Evolutionary conservation across 768 basidiomycete genomes (phyloP).

Genomic region (Lactifluus volemus): DNA sequence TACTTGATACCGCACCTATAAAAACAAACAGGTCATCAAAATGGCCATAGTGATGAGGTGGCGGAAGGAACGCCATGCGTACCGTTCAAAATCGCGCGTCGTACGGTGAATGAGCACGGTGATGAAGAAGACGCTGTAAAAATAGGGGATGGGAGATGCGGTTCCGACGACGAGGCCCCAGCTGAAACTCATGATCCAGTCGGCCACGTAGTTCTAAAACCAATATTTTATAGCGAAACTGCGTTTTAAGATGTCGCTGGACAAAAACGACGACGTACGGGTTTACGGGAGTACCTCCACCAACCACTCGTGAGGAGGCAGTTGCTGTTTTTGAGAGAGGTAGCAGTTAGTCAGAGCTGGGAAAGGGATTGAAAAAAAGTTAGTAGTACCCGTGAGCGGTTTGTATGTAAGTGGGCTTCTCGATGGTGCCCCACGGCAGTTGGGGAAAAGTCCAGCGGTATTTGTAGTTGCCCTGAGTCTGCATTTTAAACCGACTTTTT

Average conservation of each 20-base stretch:
- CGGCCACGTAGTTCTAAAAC: constrained; percentile 82
- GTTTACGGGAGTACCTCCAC: constrained; percentile 94
- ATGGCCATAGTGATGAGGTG: background rate
- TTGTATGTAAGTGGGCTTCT: constrained; percentile 87
- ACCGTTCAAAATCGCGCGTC: constrained; percentile 91
- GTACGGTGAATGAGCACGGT: constrained; percentile 86
- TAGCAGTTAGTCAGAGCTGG: background rate
- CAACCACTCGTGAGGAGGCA: constrained; percentile 86
- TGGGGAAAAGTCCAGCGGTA: constrained; percentile 94
- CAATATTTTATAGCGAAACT: too few species aligned
- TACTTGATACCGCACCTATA: constrained; percentile 70
- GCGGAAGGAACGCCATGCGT: too few species aligned
- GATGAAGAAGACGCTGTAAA: constrained; percentile 95
- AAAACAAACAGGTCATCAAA: constrained; percentile 6
- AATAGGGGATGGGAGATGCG: constrained; percentile 83
- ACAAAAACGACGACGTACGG: constrained; percentile 36
- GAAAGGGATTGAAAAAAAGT: background rate
- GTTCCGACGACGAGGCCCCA: constrained; percentile 78
- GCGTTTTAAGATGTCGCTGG: too few species aligned
- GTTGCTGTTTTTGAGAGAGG: constrained; percentile 41
- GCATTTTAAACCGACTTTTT: constrained; percentile 97
- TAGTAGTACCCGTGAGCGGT: constrained; percentile 75
- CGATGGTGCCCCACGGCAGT: constrained; percentile 68
- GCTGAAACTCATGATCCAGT: constrained; percentile 78
- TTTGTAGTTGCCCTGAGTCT: constrained; percentile 77